Percentiles rank a stretch among this genome's conserved stretches.
Evolutionary conservation across 176 grass and related monocot species (phyloP).

Genomic region (Elymus sibiricus): DNA sequence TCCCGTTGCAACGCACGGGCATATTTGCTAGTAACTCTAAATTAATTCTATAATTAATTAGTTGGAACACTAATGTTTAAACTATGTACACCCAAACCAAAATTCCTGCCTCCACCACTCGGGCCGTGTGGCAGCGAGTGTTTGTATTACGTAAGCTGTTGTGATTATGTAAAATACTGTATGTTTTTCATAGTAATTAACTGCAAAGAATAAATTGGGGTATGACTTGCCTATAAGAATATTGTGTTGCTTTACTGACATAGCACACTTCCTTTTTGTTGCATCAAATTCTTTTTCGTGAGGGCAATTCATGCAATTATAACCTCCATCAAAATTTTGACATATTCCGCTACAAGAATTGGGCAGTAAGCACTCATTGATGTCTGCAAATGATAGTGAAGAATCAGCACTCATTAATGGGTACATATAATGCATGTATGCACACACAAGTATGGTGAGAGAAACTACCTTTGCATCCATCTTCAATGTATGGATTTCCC

Average conservation of each 20-base stretch:
- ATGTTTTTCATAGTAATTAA: not conserved
- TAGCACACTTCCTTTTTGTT: not conserved
- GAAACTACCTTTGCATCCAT: slow-evolving; percentile 34
- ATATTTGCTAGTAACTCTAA: too few species aligned
- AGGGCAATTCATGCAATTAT: not conserved
- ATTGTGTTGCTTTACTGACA: not conserved
- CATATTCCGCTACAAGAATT: slow-evolving; percentile 3
- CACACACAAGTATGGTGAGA: not conserved
- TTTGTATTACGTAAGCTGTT: too few species aligned
- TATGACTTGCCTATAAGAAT: slow-evolving; percentile 5
- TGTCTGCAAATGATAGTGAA: not conserved
- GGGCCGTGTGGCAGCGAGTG: too few species aligned
- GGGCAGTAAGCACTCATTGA: slow-evolving; percentile 12
- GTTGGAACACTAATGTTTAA: too few species aligned
- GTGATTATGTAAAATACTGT: not conserved
- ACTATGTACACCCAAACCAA: too few species aligned
- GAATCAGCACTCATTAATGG: not conserved
- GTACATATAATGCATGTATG: not conserved
- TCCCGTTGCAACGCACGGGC: too few species aligned
- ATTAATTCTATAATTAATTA: too few species aligned
- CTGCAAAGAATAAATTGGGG: not conserved
- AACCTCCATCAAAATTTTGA: not conserved
- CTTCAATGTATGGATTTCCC: slow-evolving; percentile 44
- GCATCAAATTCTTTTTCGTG: not conserved
- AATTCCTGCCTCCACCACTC: too few species aligned